Evolutionary conservation across 106 monocot species (phyloP).

Genomic region (Phalaenopsis equestris): DNA sequence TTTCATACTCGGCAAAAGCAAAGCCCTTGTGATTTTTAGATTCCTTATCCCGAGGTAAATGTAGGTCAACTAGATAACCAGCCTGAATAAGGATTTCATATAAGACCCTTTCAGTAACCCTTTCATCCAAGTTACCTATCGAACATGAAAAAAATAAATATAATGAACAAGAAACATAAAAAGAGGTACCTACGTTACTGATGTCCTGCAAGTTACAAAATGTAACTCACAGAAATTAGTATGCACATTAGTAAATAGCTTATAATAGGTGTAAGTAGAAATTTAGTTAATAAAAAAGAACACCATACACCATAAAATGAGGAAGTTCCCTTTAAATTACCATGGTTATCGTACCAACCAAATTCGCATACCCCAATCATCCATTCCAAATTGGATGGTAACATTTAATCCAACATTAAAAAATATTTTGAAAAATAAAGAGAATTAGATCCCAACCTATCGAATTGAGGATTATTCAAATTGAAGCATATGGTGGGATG

Average conservation of each 20-base stretch:
- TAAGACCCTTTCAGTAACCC: slow-evolving; percentile 71
- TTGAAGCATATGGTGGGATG: too few relatives aligned
- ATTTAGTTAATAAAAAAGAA: not conserved
- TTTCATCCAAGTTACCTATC: slow-evolving; percentile 97
- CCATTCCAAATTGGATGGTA: not conserved
- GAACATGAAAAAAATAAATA: slow-evolving; percentile 22
- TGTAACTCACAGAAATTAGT: not conserved
- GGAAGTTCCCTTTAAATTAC: not conserved
- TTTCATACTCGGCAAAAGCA: slow-evolving; percentile 93
- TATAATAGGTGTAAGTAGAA: not conserved
- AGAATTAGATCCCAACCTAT: not conserved
- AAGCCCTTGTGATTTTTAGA: slow-evolving; percentile 66
- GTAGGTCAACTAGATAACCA: slow-evolving; percentile 76
- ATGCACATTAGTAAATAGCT: not conserved
- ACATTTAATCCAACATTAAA: not conserved
- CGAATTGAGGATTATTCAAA: not conserved
- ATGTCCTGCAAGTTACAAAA: not conserved
- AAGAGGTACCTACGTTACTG: not conserved
- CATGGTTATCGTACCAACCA: not conserved
- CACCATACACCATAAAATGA: not conserved
- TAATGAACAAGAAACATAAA: not conserved
- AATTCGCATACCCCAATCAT: not conserved
- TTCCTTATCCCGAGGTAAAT: slow-evolving; percentile 84
- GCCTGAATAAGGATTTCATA: slow-evolving; percentile 94
- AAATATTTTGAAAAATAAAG: not conserved